A percentile compares a stretch with the other conserved stretches of the same genome.
Conservation (phyloP, 306 rosid genomes). For the Lotus japonicus region DNA sequence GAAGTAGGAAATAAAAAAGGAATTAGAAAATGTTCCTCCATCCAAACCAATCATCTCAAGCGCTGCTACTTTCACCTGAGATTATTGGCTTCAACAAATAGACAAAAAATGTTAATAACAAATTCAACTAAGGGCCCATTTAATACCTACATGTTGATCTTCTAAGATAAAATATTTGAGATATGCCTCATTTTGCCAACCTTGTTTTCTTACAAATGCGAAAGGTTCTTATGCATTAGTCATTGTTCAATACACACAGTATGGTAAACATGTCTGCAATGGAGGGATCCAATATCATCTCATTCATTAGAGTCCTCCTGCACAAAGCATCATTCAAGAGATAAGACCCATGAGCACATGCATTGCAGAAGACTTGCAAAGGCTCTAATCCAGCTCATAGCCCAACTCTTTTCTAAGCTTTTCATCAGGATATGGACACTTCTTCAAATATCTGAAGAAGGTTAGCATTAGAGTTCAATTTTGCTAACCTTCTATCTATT, state of each 20-base stretch:
- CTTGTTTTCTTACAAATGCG: slow-evolving; percentile 93
- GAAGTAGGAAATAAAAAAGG: no score
- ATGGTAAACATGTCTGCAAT: slow-evolving; percentile 90
- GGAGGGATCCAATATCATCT: slow-evolving; percentile 62
- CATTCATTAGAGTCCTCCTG: slow-evolving; percentile 77
- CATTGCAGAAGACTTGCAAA: neutral
- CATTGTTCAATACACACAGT: no score
- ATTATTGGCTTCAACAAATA: slow-evolving; percentile 37
- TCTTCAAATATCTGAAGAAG: no score
- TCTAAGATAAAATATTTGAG: slow-evolving; percentile 10
- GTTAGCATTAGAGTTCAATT: no score
- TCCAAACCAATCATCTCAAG: slow-evolving; percentile 38
- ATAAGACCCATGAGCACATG: neutral
- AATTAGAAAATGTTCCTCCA: slow-evolving; percentile 32
- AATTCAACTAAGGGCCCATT: slow-evolving; percentile 22
- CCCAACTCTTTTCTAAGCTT: no score
- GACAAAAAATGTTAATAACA: slow-evolving; percentile 26
- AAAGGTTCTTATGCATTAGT: slow-evolving; percentile 80
- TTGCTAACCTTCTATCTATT: no score
- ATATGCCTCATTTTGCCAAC: slow-evolving; percentile 44
- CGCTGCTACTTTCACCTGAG: slow-evolving; percentile 36
- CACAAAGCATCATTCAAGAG: slow-evolving; percentile 1
- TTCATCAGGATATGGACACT: no score
- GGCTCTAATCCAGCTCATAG: no score
- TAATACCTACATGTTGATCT: slow-evolving; percentile 15